Evolutionary conservation across 176 grass and related monocot genomes (phyloP), one percentile per base, ranked within the genome.

Genomic region (Microstegium vimineum): DNA sequence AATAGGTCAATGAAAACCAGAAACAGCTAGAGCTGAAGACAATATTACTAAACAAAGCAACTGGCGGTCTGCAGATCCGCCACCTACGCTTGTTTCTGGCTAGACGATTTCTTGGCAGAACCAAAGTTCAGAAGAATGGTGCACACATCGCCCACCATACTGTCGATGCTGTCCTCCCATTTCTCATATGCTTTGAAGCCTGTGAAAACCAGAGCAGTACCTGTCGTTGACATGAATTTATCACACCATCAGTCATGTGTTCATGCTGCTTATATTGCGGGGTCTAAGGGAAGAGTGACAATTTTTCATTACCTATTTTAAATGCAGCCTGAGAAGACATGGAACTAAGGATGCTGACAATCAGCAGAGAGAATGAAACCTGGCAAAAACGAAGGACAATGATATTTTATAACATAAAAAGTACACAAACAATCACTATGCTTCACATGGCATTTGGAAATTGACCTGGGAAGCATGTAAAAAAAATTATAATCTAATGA

Each of bases 151-250:
- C 52, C 73, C 30, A 93, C 76, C 61, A 88, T 33, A 62, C 69
- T 78, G 47, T 98, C 90, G 18, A 98, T 95, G 14, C 32, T 75
- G 80, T 95, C 92, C 85, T 95, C 92, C 73, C 89, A 95, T 82
- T 93, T 95, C 80, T 98, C 96, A 71, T 95, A 94, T 61, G 86
- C 77, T 77, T 90, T 93, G 77, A 95, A 93, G 26, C 81, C 80
- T 37, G 86, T 45, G 84, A 95, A 89, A 95, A 89, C 72, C 82
- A 91, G 68, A 87, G 85, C 46, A 74, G 88, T 67, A 64, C 95
- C 95, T 98, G 82, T 76, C 41, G 66, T 80, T 67, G 57, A 37
- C 77, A 86, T 10, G 49, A 78, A 80, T 17, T 63, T 77, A 15
- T 75, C 32, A 81, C 54, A 69, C 37, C 71, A 59, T 91, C 40